Percentiles rank a stretch among this genome's conserved stretches.
Evolutionary conservation across 2,329 filamentous ascomycete genomes (phyloP).

Genomic region (Rhinocladiella similis): DNA sequence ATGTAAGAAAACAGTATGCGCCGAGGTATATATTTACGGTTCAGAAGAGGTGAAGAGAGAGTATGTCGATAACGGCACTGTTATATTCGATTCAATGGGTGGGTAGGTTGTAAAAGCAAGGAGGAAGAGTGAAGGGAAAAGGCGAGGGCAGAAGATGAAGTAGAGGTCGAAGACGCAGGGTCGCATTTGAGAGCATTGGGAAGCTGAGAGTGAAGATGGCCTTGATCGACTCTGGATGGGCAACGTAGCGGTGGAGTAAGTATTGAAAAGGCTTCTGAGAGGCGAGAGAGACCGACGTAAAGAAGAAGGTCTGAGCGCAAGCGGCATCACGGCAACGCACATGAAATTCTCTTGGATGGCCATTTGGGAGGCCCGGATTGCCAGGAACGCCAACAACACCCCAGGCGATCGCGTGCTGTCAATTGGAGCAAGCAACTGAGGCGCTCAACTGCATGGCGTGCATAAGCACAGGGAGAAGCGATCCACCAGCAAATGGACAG

Average conservation of each 20-base stretch:
- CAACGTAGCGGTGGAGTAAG: neutral
- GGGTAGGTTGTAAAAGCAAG: neutral
- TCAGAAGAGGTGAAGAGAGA: slow-evolving; percentile 9
- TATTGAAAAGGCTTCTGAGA: neutral
- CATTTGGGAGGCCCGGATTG: slow-evolving; percentile 17
- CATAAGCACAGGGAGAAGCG: slow-evolving; percentile 11
- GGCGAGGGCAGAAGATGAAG: slow-evolving; percentile 18
- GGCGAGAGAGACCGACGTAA: neutral
- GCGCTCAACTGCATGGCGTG: slow-evolving; percentile 20
- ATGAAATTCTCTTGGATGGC: slow-evolving; percentile 15
- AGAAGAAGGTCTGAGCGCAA: slow-evolving; percentile 8
- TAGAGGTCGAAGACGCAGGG: slow-evolving; percentile 19
- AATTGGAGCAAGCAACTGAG: slow-evolving; percentile 13
- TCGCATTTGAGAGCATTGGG: slow-evolving; percentile 9
- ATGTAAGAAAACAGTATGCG: neutral
- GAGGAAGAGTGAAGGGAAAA: slow-evolving; percentile 20
- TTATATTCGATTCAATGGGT: no score
- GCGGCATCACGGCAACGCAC: slow-evolving; percentile 20
- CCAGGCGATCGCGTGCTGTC: slow-evolving; percentile 2
- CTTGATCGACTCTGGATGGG: slow-evolving; percentile 8
- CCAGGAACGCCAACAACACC: slow-evolving; percentile 17
- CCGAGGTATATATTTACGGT: neutral
- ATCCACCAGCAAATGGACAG: neutral
- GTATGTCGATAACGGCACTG: neutral
- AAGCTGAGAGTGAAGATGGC: neutral